Evolutionary conservation across 306 rosid species (phyloP).

Genomic region (Styphnolobium japonicum): DNA sequence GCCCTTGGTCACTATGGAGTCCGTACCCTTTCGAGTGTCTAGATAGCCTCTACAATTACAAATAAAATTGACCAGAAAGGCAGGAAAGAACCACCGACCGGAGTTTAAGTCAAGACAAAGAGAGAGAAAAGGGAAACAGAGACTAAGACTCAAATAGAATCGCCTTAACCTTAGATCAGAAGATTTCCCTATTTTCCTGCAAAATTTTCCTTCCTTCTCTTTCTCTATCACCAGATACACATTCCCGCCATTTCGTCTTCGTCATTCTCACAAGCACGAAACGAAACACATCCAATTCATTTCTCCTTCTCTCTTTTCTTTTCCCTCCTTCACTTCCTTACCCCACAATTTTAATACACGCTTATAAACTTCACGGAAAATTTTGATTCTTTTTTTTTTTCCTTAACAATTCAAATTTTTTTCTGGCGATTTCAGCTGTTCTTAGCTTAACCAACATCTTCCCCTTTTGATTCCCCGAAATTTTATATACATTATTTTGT

Average conservation of each 20-base stretch:
- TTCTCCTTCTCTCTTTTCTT: too few relatives aligned
- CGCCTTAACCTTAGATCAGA: slow-evolving; percentile 2
- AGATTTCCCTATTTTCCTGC: not conserved
- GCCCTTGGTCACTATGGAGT: too few relatives aligned
- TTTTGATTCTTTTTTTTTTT: not conserved
- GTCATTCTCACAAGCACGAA: not conserved
- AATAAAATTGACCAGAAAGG: too few relatives aligned
- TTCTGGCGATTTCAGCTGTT: not conserved
- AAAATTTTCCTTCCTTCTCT: slow-evolving; percentile 16
- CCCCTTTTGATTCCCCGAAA: not conserved
- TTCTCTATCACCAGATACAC: slow-evolving; percentile 22
- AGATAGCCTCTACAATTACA: too few relatives aligned
- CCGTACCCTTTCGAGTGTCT: too few relatives aligned
- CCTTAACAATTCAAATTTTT: not conserved
- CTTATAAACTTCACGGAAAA: not conserved
- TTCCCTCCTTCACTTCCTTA: not conserved
- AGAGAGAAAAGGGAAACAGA: not conserved
- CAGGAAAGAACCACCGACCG: not conserved
- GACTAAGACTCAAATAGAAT: not conserved
- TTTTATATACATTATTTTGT: not conserved
- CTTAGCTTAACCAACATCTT: not conserved
- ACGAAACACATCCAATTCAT: not conserved
- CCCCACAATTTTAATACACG: not conserved
- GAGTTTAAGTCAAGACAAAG: not conserved
- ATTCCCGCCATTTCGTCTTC: slow-evolving; percentile 13